phyloP scores from a whole-genome alignment of 352 stramenopile genomes.

The Pythium grandisporangium region DNA sequence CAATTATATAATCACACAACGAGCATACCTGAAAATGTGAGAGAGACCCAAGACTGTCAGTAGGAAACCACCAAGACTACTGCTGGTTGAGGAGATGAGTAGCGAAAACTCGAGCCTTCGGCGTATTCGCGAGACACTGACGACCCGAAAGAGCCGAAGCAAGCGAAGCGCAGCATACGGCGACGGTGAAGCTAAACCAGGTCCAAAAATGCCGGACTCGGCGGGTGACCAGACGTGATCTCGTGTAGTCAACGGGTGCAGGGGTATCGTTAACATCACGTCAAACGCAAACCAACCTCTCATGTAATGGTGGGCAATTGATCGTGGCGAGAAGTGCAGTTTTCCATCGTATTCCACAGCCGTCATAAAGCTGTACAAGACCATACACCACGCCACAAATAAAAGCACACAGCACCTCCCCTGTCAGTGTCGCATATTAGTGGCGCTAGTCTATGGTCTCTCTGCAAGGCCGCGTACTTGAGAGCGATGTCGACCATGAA shows the following conservation, averaged over 20 bases:
- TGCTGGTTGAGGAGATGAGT: conserved; percentile 70
- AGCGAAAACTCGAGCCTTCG: conserved; percentile 60
- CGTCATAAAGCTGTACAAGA: conserved; percentile 53
- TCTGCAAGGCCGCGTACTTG: conserved; percentile 23
- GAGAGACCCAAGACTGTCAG: conserved; percentile 63
- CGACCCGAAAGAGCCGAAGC: conserved; percentile 39
- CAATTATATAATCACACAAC: not conserved
- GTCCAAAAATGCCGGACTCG: conserved; percentile 24
- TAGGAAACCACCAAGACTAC: conserved; percentile 64
- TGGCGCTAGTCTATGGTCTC: not conserved
- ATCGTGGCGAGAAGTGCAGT: conserved; percentile 48
- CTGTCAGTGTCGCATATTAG: too few relatives aligned
- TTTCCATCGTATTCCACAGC: conserved; percentile 63
- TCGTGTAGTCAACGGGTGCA: conserved; percentile 29
- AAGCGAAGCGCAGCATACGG: conserved; percentile 41
- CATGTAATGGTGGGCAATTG: conserved; percentile 45
- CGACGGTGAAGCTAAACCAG: conserved; percentile 9
- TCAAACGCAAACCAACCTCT: conserved; percentile 48
- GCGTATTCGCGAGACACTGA: conserved; percentile 43
- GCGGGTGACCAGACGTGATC: too few relatives aligned
- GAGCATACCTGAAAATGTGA: conserved; percentile 57
- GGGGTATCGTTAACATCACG: conserved; percentile 55
- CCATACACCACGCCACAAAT: not conserved
- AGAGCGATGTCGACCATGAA: conserved; percentile 64
- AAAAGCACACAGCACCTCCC: not conserved